Conservation (phyloP, 2,329 filamentous ascomycete genomes). For the Thermochaetoides dissita region DNA sequence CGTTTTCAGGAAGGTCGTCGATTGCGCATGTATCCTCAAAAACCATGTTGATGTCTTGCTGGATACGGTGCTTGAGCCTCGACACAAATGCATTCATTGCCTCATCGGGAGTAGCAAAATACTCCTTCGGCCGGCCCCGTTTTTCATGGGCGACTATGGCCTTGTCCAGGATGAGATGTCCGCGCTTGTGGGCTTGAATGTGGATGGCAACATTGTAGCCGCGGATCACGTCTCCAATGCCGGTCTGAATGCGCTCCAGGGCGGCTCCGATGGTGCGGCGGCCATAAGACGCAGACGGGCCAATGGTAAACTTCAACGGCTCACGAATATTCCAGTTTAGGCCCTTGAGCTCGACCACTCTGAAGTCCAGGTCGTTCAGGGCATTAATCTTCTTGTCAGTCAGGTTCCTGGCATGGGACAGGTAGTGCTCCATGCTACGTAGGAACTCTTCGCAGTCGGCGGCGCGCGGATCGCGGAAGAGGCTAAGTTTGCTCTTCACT, state of each 20-base stretch:
- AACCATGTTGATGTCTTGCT: slow-evolving; percentile 33
- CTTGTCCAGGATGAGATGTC: slow-evolving; percentile 38
- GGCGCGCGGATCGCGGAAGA: slow-evolving; percentile 30
- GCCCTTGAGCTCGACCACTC: slow-evolving; percentile 31
- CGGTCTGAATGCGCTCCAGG: slow-evolving; percentile 36
- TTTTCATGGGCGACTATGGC: slow-evolving; percentile 28
- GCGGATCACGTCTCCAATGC: slow-evolving; percentile 33
- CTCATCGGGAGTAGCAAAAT: slow-evolving; percentile 21
- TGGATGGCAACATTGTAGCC: slow-evolving; percentile 32
- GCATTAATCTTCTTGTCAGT: slow-evolving; percentile 27
- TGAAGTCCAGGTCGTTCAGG: slow-evolving; percentile 35
- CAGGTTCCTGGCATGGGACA: slow-evolving; percentile 25
- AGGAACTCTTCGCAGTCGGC: slow-evolving; percentile 32
- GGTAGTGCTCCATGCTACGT: slow-evolving; percentile 23
- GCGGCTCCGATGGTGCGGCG: slow-evolving; percentile 33
- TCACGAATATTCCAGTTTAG: slow-evolving; percentile 31
- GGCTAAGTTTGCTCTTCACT: slow-evolving; percentile 28
- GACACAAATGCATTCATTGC: slow-evolving; percentile 26
- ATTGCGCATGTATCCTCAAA: slow-evolving; percentile 38
- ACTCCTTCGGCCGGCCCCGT: slow-evolving; percentile 18
- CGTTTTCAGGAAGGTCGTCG: slow-evolving; percentile 20
- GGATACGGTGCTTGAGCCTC: slow-evolving; percentile 30
- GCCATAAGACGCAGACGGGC: slow-evolving; percentile 27
- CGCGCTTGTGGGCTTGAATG: slow-evolving; percentile 36
- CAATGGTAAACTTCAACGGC: slow-evolving; percentile 31